Evolutionary conservation across 192 early-diverging fungal species (phyloP), one percentile per base, ranked within the genome.

Genomic region (Entrophospora sp.): DNA sequence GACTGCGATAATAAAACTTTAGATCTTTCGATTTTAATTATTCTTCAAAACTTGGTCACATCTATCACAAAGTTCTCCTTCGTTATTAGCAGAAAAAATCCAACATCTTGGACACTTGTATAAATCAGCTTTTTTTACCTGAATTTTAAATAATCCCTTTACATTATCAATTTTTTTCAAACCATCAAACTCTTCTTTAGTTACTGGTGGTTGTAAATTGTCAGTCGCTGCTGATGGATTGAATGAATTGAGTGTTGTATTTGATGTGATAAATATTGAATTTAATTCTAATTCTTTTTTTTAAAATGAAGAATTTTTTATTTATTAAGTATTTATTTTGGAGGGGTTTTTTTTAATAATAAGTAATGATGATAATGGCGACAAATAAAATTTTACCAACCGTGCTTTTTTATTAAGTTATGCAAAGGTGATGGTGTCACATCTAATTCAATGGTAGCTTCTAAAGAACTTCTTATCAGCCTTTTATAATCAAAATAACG

Each of bases 51-150:
- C 44, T n/a, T 63, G 46, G 16, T 68, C 67, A 63, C 90, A 91
- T 52, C 90, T 77, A 13, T 37, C 20, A 68, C 90, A 91, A 8
- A 91, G 71, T 5, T 62, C 44, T 25, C 82, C 74, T 2, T 69
- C 75, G 7, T 68, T 59, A 0, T 53, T 44, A 1, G 87, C 79
- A 49, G 75, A 73, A 45, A 80, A 85, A 62, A 81, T 85, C 86
- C 90, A 88, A 73, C 90, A 91, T 34, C 90, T 81, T 18, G 90
- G 90, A 61, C 90, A 91, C 64, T 91, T 91, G 66, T 86, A 80
- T 49, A 74, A 34, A 10, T 60, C 44, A 12, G 85, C 78, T 20
- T 71, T 75, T 6, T 74, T 74, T 31, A 80, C 75, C 5, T 76
- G 73, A 64, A 87, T 75, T 38, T 62, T 79, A 67, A 71, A 71